phyloP scores from a whole-genome alignment of 176 grass and related monocot species.

The Typha latifolia region DNA sequence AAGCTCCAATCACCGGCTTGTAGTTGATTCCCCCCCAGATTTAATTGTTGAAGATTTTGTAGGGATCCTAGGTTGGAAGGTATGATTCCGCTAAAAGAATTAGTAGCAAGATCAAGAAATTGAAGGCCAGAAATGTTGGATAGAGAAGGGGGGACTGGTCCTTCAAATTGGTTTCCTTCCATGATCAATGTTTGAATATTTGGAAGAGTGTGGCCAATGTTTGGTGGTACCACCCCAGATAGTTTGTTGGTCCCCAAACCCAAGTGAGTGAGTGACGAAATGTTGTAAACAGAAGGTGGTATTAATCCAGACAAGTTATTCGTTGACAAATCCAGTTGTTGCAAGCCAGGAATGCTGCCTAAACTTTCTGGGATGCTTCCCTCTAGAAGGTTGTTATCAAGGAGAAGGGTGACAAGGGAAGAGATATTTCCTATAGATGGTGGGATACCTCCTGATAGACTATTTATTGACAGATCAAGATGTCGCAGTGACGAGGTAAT shows the following conservation, averaged over 20 bases:
- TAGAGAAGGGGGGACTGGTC: constrained; percentile 26
- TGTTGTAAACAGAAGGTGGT: constrained; percentile 25
- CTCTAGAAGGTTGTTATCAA: constrained; percentile 25
- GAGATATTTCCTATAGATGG: constrained; percentile 33
- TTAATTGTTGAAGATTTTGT: neutral
- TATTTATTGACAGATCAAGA: constrained; percentile 22
- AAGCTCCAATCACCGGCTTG: constrained; percentile 28
- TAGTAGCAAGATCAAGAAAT: constrained; percentile 19
- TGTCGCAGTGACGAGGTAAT: constrained; percentile 8
- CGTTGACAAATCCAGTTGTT: constrained; percentile 17
- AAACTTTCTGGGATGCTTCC: constrained; percentile 43
- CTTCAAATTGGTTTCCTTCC: constrained; percentile 16
- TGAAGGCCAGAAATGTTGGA: constrained; percentile 23
- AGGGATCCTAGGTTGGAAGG: constrained; percentile 26
- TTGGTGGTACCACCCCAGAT: constrained; percentile 18
- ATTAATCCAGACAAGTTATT: constrained; percentile 32
- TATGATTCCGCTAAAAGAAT: constrained; percentile 21
- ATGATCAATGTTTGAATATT: constrained; percentile 22
- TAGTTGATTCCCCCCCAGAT: constrained; percentile 28
- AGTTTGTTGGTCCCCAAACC: constrained; percentile 30
- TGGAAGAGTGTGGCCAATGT: constrained; percentile 34
- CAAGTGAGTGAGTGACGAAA: constrained; percentile 23
- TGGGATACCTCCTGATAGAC: constrained; percentile 32
- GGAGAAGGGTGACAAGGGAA: constrained; percentile 19
- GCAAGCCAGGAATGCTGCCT: constrained; percentile 7